Conservation (phyloP, 257 asterid species). For the Penstemon davidsonii region DNA sequence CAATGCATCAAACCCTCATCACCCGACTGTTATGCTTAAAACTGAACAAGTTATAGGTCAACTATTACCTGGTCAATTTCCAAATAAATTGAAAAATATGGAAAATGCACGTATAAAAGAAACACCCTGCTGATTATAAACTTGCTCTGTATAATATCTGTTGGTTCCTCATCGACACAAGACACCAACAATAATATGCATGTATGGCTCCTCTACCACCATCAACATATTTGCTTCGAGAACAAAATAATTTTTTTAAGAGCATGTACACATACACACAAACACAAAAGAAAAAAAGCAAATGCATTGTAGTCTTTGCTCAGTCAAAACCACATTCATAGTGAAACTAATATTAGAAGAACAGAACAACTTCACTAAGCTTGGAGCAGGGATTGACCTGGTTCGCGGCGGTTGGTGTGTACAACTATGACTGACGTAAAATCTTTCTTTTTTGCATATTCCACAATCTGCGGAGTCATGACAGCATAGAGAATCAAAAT, state of each 20-base stretch:
- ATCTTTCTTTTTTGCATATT: conserved; percentile 73
- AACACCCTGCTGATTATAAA: background rate
- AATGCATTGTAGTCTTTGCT: background rate
- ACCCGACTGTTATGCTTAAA: background rate
- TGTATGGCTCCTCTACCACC: background rate
- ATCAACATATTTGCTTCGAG: background rate
- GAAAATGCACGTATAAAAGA: too few species aligned
- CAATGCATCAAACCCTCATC: background rate
- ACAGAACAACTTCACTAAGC: background rate
- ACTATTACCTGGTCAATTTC: too few species aligned
- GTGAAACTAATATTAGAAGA: background rate
- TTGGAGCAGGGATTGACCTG: conserved; percentile 50
- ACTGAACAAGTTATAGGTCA: too few species aligned
- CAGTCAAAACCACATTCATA: background rate
- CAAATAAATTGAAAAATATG: too few species aligned
- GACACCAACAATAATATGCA: background rate
- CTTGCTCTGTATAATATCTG: background rate
- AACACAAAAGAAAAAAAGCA: background rate
- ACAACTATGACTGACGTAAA: conserved; percentile 87
- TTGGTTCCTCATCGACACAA: background rate
- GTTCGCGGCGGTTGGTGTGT: conserved; percentile 92
- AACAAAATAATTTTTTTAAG: background rate
- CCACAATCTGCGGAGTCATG: conserved; percentile 58
- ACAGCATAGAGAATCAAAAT: conserved; percentile 14
- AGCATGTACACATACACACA: background rate